A percentile compares a stretch with the other conserved stretches of the same genome.
phyloP scores from a whole-genome alignment of 225 moss, liverwort and hornwort genomes.

The Pseudisothecium myosuroides region DNA sequence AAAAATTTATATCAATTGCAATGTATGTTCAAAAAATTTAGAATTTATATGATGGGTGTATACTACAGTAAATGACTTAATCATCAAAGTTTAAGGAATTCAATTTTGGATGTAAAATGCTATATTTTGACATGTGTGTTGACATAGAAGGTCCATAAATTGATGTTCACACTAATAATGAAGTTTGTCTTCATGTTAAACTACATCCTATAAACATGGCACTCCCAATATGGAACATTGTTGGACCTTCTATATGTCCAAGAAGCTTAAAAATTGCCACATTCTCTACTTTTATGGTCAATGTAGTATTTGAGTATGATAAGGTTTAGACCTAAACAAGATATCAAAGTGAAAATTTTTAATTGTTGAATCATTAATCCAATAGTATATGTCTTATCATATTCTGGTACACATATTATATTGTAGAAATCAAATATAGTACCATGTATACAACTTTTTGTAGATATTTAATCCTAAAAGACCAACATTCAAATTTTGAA shows the following conservation, averaged over 20 bases:
- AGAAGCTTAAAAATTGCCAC: neutral
- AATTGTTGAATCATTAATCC: neutral
- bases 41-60: neutral
- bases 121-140: neutral
- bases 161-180: fast-evolving
- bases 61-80: neutral
- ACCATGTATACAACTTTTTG: fast-evolving
- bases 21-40: neutral
- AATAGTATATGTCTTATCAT: neutral
- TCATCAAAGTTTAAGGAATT: fast-evolving
- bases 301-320: neutral
- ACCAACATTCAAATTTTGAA: too few species aligned
- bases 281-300: neutral
- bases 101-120: neutral
- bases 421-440: neutral
- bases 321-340: neutral
- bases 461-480: neutral
- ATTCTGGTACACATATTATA: neutral
- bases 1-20: neutral
- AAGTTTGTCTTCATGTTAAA: neutral
- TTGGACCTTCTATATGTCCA: fast-evolving
- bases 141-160: neutral
- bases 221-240: too few species aligned
- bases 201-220: too few species aligned
- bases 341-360: neutral